phyloP scores from a whole-genome alignment of 2,329 filamentous ascomycete genomes.

The Penicillium nordicum region DNA sequence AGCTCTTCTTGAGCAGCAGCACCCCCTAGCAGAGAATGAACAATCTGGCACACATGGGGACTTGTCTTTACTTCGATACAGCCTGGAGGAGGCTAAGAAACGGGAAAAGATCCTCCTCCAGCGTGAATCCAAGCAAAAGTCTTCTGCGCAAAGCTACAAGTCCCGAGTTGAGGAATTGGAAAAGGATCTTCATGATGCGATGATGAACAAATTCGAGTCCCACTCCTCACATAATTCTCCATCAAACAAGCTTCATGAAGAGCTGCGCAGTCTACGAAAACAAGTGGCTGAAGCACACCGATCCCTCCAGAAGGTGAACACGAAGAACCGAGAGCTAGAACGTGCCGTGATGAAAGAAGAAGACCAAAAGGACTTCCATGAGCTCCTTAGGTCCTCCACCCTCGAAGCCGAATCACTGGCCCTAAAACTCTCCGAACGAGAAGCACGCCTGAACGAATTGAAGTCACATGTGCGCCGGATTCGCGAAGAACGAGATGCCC shows the following conservation, averaged over 20 bases:
- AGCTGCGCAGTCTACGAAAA: constrained; percentile 57
- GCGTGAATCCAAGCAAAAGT: constrained; percentile 63
- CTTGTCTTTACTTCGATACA: constrained; percentile 59
- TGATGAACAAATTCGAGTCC: constrained; percentile 50
- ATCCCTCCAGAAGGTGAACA: constrained; percentile 54
- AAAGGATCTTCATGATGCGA: constrained; percentile 62
- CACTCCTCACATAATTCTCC: constrained; percentile 54
- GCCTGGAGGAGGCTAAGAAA: constrained; percentile 61
- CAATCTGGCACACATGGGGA: constrained; percentile 43
- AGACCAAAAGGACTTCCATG: constrained; percentile 45
- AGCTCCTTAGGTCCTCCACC: constrained; percentile 47
- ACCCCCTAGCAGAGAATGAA: constrained; percentile 42
- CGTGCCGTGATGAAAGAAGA: constrained; percentile 48
- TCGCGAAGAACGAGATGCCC: constrained; percentile 45
- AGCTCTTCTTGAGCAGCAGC: constrained; percentile 54
- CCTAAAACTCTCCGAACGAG: constrained; percentile 66
- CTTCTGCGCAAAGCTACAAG: constrained; percentile 61
- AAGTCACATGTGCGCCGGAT: constrained; percentile 62
- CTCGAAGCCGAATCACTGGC: constrained; percentile 63
- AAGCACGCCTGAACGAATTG: constrained; percentile 58
- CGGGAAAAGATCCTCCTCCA: constrained; percentile 64
- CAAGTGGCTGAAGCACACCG: constrained; percentile 61
- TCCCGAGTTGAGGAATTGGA: constrained; percentile 65
- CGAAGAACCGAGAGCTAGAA: constrained; percentile 50
- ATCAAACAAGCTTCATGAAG: constrained; percentile 44